Evolutionary conservation across 2,329 filamentous ascomycete genomes (phyloP), one percentile per base, ranked within the genome.

Genomic region (Scytalidium lignicola): DNA sequence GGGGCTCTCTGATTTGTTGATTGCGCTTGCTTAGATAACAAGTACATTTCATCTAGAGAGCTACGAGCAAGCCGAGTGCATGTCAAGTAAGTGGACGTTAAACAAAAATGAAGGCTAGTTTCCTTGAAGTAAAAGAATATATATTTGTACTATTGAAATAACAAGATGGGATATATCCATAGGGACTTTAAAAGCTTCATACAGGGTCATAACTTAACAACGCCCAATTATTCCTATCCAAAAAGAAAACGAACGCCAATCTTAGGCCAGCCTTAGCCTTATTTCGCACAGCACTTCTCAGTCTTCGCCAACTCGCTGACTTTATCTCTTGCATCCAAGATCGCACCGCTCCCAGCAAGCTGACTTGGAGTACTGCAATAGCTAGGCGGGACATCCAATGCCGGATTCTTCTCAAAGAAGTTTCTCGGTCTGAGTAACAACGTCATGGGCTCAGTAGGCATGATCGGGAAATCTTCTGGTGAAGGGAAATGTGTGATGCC

Each of bases 391-490:
- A 82, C 79, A 69, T 81, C 79, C 4, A 82, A 62, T 17, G 76
- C 78, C 2, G 79, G 79, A 47, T 82, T 82, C 64, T 71, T 74
- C 28, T 72, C 67, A 53, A 80, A 80, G 67, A 82, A 82, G 57
- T 82, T 79, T 10, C 78, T 73, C 0, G 79, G 78, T 55, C 80
- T 76, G 52, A 82, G 64, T 47, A 74, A 69, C n/a, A 82, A 70
- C 59, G 75, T 78, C 78, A 96, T 91, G 1, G 88, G 87, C 73
- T 91, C 87, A 0, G 81, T 86, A 0, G 90, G 90, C 90, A 96
- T 96, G 58, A 96, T 76, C 23, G 91, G 91, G 73, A 89, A 96
- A 67, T 96, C 91, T 65, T 96, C 91, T 0, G 90, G 90, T 0
- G 87, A 74, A 0, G 91, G 90, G 73, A 96, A 92, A 65, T 96